A percentile compares a stretch with the other conserved stretches of the same genome.
phyloP scores from a whole-genome alignment of 345 rosid species.

The Citrus maxima region DNA sequence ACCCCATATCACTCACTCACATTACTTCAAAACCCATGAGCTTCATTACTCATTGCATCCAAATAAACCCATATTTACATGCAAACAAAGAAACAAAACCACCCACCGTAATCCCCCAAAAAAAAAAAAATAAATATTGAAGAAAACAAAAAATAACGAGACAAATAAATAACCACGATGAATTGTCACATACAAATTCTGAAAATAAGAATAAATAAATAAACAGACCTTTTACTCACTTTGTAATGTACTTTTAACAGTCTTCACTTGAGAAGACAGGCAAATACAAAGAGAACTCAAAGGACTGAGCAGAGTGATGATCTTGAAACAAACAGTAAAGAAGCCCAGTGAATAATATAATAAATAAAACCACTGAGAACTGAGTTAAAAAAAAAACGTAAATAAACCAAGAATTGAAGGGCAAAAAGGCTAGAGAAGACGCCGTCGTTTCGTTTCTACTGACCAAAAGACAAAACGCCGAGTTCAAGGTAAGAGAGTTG shows the following conservation, averaged over 20 bases:
- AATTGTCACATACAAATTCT: too few relatives aligned
- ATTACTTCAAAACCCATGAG: conserved; percentile 4
- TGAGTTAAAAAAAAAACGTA: not conserved
- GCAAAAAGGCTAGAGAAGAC: not conserved
- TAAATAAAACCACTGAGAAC: too few relatives aligned
- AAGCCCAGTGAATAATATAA: not conserved
- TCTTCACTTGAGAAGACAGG: not conserved
- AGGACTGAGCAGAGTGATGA: not conserved
- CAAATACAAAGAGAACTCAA: not conserved
- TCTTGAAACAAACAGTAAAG: not conserved
- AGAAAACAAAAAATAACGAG: not conserved
- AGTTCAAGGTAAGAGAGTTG: not conserved
- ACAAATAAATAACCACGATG: conserved; percentile 13
- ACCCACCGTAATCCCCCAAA: not conserved
- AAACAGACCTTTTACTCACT: conserved; percentile 13
- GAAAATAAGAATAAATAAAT: not conserved
- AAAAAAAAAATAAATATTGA: not conserved
- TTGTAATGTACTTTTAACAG: conserved; percentile 19
- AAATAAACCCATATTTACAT: conserved; percentile 5
- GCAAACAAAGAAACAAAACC: conserved; percentile 11
- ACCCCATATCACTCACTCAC: conserved; percentile 12
- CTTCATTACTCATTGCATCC: conserved; percentile 2
- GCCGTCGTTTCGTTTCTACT: conserved; percentile 10
- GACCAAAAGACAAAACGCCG: not conserved
- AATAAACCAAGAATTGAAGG: not conserved